Conservation (phyloP, 1,139 yeast genomes). For the Pichia sp. region DNA sequence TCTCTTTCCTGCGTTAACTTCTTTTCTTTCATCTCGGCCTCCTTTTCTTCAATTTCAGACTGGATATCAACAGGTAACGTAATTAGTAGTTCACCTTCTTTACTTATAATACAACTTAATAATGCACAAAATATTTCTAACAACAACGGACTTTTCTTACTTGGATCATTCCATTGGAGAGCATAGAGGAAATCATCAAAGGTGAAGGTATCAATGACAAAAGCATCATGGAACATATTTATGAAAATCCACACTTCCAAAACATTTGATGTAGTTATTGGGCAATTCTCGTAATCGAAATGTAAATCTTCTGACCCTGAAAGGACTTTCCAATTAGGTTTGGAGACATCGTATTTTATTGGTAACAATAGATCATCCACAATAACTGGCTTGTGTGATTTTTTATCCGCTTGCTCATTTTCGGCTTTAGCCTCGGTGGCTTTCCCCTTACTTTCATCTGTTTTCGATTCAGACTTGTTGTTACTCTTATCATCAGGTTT, state of each 20-base stretch:
- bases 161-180: slow-evolving; percentile 52
- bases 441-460: neutral
- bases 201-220: slow-evolving; percentile 66
- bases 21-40: slow-evolving; percentile 16
- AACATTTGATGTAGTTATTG: slow-evolving; percentile 37
- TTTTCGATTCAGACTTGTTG: neutral
- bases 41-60: slow-evolving; percentile 24
- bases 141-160: slow-evolving; percentile 49
- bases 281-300: slow-evolving; percentile 6
- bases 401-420: neutral
- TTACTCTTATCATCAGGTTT: neutral
- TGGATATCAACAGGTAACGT: slow-evolving; percentile 28
- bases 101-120: slow-evolving; percentile 41
- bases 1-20: slow-evolving; percentile 24
- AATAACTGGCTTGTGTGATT: slow-evolving; percentile 18
- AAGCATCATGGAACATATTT: slow-evolving; percentile 62
- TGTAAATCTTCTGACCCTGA: slow-evolving; percentile 20
- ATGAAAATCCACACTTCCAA: slow-evolving; percentile 73
- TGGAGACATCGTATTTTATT: slow-evolving; percentile 21
- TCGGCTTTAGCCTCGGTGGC: neutral
- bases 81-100: slow-evolving; percentile 34
- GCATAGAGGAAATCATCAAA: slow-evolving; percentile 74
- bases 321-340: slow-evolving; percentile 26
- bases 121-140: slow-evolving; percentile 72
- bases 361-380: slow-evolving; percentile 30